Conservation (phyloP, 495 filamentous ascomycete species). For the Hypomontagnella monticulosa region DNA sequence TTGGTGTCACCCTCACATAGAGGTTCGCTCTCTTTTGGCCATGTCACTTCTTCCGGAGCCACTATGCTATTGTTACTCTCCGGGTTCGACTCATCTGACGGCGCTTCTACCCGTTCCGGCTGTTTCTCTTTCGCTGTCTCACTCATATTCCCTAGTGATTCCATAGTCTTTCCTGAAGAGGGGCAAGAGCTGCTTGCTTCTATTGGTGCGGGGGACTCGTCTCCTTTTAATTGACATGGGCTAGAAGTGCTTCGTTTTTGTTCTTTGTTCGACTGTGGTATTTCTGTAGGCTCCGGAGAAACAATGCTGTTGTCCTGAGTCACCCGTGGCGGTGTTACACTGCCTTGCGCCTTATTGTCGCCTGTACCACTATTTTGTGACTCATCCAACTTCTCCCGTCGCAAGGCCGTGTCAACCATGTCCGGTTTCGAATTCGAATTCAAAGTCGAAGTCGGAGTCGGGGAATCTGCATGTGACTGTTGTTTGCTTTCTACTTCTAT, state of each 20-base stretch:
- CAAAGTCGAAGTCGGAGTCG: neutral
- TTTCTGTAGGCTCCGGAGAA: constrained; percentile 1
- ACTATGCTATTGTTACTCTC: constrained; percentile 39
- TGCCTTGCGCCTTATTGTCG: constrained; percentile 8
- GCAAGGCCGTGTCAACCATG: constrained; percentile 2
- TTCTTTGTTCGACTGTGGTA: constrained; percentile 8
- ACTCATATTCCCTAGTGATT: constrained; percentile 19
- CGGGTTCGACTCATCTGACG: constrained; percentile 19
- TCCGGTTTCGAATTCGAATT: neutral
- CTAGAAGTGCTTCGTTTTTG: constrained; percentile 8
- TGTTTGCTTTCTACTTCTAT: constrained; percentile 4
- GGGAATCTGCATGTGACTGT: constrained; percentile 6
- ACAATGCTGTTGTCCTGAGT: constrained; percentile 12
- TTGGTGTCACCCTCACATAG: constrained; percentile 81
- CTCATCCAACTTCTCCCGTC: constrained; percentile 4
- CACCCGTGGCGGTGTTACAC: neutral
- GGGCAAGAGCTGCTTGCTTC: constrained; percentile 6
- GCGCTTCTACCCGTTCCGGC: constrained; percentile 5
- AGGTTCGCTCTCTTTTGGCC: constrained; percentile 38
- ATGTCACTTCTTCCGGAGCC: constrained; percentile 17
- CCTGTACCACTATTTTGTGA: constrained; percentile 23
- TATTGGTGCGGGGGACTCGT: neutral
- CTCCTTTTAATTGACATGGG: constrained; percentile 17
- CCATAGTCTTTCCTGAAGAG: neutral
- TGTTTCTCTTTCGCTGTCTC: constrained; percentile 10